A percentile compares a stretch with the other conserved stretches of the same genome.
These are phyloP conservation scores for Dactylellina sp. DNA, from an alignment of 2,329 filamentous ascomycete genomes.

Conservation along the genomic window DNA sequence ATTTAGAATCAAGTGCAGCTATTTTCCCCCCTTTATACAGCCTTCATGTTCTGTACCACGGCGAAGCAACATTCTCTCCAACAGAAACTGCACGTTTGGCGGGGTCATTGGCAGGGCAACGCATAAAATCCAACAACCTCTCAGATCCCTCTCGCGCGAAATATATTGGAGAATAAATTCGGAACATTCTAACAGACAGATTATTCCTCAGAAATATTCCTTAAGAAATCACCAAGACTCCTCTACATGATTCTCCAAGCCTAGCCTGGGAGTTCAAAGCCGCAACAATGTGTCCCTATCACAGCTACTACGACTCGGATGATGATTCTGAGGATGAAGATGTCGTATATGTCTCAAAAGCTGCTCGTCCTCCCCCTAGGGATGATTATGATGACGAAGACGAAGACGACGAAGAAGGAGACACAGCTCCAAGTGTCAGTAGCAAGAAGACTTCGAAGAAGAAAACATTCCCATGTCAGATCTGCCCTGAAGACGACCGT, in stretches of 20 bases:
- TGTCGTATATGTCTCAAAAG: conserved; percentile 5
- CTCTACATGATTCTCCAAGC: background rate
- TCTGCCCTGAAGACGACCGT: conserved; percentile 18
- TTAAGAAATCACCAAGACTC: too few relatives aligned
- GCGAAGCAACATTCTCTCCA: too few relatives aligned
- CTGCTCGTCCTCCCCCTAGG: background rate
- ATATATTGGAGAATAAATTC: too few relatives aligned
- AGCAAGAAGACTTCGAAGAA: background rate
- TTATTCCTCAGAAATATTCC: background rate
- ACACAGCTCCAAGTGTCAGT: too few relatives aligned
- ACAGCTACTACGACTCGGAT: conserved; percentile 46
- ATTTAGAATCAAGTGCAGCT: too few relatives aligned
- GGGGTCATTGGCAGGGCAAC: conserved; percentile 1
- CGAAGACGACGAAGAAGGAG: background rate
- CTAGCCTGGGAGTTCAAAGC: too few relatives aligned
- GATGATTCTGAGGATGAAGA: conserved; percentile 54
- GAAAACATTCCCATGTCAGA: conserved; percentile 15
- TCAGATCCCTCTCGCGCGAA: too few relatives aligned
- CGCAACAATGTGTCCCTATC: conserved; percentile 21
- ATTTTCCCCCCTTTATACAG: too few relatives aligned
- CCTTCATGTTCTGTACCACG: too few relatives aligned
- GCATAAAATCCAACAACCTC: conserved; percentile 30
- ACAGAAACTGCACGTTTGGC: too few relatives aligned
- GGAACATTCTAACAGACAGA: background rate
- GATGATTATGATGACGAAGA: background rate